phyloP scores from a whole-genome alignment of 805 yeast species.

The Kodamaea kaohsiungensis region DNA sequence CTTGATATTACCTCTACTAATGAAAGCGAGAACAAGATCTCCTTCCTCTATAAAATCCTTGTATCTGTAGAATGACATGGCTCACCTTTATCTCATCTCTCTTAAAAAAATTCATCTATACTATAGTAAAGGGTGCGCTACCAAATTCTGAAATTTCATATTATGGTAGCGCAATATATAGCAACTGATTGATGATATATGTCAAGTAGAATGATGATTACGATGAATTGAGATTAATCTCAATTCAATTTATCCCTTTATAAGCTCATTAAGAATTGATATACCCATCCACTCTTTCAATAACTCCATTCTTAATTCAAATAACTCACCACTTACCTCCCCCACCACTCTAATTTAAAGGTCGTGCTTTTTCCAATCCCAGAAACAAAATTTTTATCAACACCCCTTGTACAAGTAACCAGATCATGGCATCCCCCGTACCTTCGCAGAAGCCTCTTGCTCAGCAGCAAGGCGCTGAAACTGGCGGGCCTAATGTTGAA shows the following conservation, averaged over 20 bases:
- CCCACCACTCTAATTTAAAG: not conserved
- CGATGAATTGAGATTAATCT: not conserved
- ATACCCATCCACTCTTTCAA: too few species aligned
- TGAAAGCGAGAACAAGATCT: slow-evolving; percentile 83
- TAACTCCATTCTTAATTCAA: not conserved
- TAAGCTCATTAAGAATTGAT: too few species aligned
- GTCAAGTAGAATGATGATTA: not conserved
- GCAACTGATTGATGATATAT: not conserved
- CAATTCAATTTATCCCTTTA: not conserved
- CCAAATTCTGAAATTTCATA: too few species aligned
- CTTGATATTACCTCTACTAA: slow-evolving; percentile 76
- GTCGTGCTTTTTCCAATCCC: slow-evolving; percentile 4
- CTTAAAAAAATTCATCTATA: not conserved
- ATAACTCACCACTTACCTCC: not conserved
- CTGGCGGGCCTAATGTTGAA: slow-evolving; percentile 39
- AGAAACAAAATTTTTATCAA: slow-evolving; percentile 7
- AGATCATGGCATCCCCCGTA: slow-evolving; percentile 9
- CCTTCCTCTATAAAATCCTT: slow-evolving; percentile 78
- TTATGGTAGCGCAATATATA: too few species aligned
- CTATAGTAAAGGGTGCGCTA: not conserved
- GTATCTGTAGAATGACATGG: slow-evolving; percentile 47
- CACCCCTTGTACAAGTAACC: not conserved
- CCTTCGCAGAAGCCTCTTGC: slow-evolving; percentile 3
- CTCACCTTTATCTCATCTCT: not conserved
- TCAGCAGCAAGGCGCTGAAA: slow-evolving; percentile 5